Percentiles rank a stretch among this genome's conserved stretches.
Evolutionary conservation across 805 yeast species (phyloP).

Genomic region (Scheffersomyces lignosus): DNA sequence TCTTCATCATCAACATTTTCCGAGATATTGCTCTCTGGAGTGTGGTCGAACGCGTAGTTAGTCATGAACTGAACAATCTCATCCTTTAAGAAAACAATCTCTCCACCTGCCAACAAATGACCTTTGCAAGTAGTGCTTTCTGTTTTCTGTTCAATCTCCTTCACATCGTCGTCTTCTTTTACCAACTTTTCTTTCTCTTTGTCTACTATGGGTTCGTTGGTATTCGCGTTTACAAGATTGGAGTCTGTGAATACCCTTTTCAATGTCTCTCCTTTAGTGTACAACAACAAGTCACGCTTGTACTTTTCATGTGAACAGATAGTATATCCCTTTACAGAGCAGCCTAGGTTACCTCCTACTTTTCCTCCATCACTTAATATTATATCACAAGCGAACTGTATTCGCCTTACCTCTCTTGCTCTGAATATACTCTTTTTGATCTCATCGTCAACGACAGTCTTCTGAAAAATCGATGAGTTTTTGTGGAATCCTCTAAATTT

Average conservation of each 20-base stretch:
- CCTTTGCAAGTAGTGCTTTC: conserved; percentile 16
- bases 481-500: conserved; percentile 7
- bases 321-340: conserved; percentile 73
- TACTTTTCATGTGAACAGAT: conserved; percentile 57
- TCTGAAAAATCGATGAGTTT: conserved; percentile 15
- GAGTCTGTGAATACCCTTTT: conserved; percentile 53
- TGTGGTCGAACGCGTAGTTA: conserved; percentile 36
- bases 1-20: conserved; percentile 3
- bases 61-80: conserved; percentile 28
- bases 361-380: conserved; percentile 48
- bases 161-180: conserved; percentile 34
- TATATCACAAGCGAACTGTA: conserved; percentile 62
- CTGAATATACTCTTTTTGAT: conserved; percentile 52
- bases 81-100: conserved; percentile 24
- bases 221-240: conserved; percentile 33
- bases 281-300: conserved; percentile 51
- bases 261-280: conserved; percentile 51
- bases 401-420: conserved; percentile 61
- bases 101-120: conserved; percentile 18
- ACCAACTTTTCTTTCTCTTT: conserved; percentile 27
- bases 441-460: conserved; percentile 20
- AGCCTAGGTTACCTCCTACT: conserved; percentile 40
- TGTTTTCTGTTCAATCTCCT: conserved; percentile 30
- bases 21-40: conserved; percentile 9
- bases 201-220: conserved; percentile 42